These are phyloP conservation scores for Amphirosellinia nigrospora DNA, from an alignment of 495 filamentous ascomycete species.

Conservation along the genomic window DNA sequence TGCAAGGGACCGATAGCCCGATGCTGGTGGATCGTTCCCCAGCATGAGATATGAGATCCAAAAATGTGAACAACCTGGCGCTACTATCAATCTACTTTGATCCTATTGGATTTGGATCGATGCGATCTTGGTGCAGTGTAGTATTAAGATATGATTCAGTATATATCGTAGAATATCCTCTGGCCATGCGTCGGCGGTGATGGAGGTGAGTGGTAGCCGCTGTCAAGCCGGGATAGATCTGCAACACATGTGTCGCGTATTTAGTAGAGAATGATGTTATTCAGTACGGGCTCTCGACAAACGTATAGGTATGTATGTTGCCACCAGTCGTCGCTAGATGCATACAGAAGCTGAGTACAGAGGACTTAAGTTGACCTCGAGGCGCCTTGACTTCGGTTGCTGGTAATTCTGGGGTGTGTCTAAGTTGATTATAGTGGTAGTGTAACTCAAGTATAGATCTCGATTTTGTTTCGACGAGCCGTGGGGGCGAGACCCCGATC, in stretches of 20 bases:
- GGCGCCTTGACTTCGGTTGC: too few species aligned
- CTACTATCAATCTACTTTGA: background rate
- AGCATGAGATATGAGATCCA: background rate
- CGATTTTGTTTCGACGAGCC: background rate
- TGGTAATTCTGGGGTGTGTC: too few species aligned
- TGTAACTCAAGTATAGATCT: too few species aligned
- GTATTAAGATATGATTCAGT: background rate
- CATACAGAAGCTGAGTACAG: background rate
- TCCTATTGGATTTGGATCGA: background rate
- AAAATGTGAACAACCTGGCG: background rate
- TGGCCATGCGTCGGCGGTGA: background rate
- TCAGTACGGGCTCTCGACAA: background rate
- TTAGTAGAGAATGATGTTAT: background rate
- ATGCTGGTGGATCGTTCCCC: background rate
- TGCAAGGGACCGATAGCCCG: background rate
- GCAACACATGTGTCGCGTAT: background rate
- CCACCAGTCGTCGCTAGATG: background rate
- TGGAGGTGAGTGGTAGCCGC: background rate
- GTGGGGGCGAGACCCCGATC: too few species aligned
- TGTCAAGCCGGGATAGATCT: constrained; percentile 4
- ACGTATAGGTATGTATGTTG: background rate
- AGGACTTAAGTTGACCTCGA: background rate
- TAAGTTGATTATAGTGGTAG: too few species aligned
- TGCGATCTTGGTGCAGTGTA: background rate
- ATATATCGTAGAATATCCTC: background rate